Evolutionary conservation across 208 protist species (phyloP), one percentile per base, ranked within the genome.

Genomic region (Dictyostelium gargantuum): DNA sequence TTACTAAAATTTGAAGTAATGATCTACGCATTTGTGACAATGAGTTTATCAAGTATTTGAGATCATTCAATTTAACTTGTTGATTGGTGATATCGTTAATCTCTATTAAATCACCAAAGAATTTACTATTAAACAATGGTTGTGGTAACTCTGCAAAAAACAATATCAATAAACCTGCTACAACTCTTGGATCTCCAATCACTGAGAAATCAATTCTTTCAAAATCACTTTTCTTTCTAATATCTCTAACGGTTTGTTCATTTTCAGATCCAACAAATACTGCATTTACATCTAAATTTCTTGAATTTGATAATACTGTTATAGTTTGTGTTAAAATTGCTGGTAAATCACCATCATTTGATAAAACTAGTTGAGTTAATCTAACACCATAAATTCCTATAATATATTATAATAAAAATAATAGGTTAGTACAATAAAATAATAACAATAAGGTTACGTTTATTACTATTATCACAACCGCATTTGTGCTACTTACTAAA

Each of bases 121-220:
- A 89, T 50, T 89, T 89, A 19, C 26, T 89, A 38, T 89, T 89
- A 50, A 89, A 66, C 0, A 89, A 38, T 48, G 82, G 82, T 52
- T 89, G 82, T 76, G 82, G 82, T 68, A 89, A 52, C 5, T 89
- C 82, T 11, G 35, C 17, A 40, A 89, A 89, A 52, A 89, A 89
- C 13, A 79, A 50, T 38, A 52, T 75, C 19, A 89, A 61, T 40
- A 89, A 40, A 61, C 82, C 82, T 38, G 68, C 82, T 26, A 79
- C 70, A 15, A 89, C 26, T 68, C 70, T 75, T 79, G 82, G 66
- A 35, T 52, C 52, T 8, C 11, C 29, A 40, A 79, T 89, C 9
- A 52, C 10, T n/a, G 46, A 68, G 44, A 89, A 66, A 79, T 89
- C 82, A 44, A 89, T 23, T 48, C 3, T 44, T 6, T 75, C 68